Evolutionary conservation across 768 basidiomycete species (phyloP), one percentile per base, ranked within the genome.

Genomic region (Naganishia kalamii): DNA sequence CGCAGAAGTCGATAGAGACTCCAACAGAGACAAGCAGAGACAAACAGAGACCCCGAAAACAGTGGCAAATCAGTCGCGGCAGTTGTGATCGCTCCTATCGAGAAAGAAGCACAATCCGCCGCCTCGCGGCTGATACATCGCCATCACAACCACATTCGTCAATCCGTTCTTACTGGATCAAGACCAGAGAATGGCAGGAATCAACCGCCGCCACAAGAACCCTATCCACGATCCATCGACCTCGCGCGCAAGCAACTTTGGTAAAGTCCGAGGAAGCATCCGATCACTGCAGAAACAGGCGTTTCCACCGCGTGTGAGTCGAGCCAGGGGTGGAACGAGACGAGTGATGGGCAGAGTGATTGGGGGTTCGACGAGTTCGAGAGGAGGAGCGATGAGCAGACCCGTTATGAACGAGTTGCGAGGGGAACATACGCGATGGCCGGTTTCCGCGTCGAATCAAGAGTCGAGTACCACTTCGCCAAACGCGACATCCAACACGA

Each of bases 201-300:
- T 57, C 35, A 57, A 57, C 19, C n/a, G 19, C n/a, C 54, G 54
- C 35, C 5, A 8, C 54, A 57, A 57, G 37, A 57, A 57, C 23
- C 54, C 54, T 8, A 25, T 57, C 3, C 37, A 57, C 8, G 54
- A 57, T 40, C n/a, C n/a, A 19, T 40, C 33, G 3, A 27, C 17
- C 19, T 25, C 23, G 1, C 33, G 37, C 10, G 37, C 23, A 2
- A 37, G 35, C 33, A 40, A 41, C 54, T n/a, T 57, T 12, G 32
- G 23, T 10, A 4, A n/a, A 10, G 2, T 41, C 19, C 33, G 37
- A 15, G 54, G 21, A 27, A 57, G 54, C 54, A 3, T 25, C 19
- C 54, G 54, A 57, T 7, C n/a, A 41, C 37, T 57, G 29, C 37
- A 57, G 21, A 57, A 41, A 57, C 54, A 27, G 17, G 5, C 54